Conservation (phyloP, 2,329 filamentous ascomycete species). For the Claviceps sp. region DNA sequence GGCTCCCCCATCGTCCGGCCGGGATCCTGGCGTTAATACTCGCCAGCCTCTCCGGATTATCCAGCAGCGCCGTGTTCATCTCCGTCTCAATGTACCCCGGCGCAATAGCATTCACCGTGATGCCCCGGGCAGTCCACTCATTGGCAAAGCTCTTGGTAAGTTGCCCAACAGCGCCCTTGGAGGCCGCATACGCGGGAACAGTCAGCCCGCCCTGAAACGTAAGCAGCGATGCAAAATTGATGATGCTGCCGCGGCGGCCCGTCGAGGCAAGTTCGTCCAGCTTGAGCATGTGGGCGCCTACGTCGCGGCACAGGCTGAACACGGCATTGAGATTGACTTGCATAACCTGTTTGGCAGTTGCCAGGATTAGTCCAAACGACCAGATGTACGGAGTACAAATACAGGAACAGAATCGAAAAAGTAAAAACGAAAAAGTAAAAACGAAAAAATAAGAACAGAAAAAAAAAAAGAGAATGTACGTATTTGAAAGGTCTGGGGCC, state of each 20-base stretch:
- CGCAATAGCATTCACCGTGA: slow-evolving; percentile 79
- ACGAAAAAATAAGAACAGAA: not conserved
- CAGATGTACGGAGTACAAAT: no score
- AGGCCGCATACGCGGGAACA: slow-evolving; percentile 76
- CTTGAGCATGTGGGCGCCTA: slow-evolving; percentile 64
- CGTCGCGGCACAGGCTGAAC: slow-evolving; percentile 64
- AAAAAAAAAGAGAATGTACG: not conserved
- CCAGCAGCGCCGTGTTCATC: slow-evolving; percentile 77
- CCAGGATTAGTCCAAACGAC: no score
- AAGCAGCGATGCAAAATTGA: slow-evolving; percentile 74
- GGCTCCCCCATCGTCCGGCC: slow-evolving; percentile 66
- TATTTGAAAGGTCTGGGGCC: not conserved
- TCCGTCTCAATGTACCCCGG: slow-evolving; percentile 89
- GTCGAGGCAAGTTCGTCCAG: slow-evolving; percentile 30
- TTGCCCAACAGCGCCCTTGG: slow-evolving; percentile 75
- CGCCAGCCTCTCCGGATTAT: slow-evolving; percentile 52
- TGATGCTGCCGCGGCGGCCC: slow-evolving; percentile 54
- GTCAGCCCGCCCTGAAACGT: slow-evolving; percentile 80
- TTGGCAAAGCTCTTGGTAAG: slow-evolving; percentile 76
- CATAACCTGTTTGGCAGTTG: slow-evolving; percentile 39
- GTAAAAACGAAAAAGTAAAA: not conserved
- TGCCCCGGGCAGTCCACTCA: slow-evolving; percentile 68
- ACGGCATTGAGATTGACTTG: slow-evolving; percentile 79
- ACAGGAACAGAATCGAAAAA: no score
- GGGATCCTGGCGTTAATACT: slow-evolving; percentile 73